These are phyloP conservation scores for Exophiala lecanii-corni DNA, from an alignment of 2,329 filamentous ascomycete genomes.

Conservation along the genomic window DNA sequence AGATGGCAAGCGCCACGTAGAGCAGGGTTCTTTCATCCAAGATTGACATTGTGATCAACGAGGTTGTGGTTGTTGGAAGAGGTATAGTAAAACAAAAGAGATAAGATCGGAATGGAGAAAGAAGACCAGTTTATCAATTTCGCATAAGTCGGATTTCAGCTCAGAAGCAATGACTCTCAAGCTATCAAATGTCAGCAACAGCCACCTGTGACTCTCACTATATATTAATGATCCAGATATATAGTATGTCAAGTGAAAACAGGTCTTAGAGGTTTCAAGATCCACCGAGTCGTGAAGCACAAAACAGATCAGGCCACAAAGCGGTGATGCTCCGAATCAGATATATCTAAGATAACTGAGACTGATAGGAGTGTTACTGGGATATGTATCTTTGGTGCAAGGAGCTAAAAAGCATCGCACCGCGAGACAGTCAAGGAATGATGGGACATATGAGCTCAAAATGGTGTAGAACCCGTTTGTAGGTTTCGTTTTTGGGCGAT, in stretches of 20 bases:
- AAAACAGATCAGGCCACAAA: neutral
- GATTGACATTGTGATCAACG: neutral
- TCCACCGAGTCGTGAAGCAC: too few species aligned
- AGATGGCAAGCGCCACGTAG: slow-evolving; percentile 15
- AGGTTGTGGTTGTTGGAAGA: neutral
- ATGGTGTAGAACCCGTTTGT: neutral
- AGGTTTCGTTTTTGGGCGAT: neutral
- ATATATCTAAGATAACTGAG: neutral
- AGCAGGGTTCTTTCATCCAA: slow-evolving; percentile 16
- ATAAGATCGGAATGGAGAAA: too few species aligned
- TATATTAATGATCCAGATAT: too few species aligned
- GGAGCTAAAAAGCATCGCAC: neutral
- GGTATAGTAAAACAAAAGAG: neutral
- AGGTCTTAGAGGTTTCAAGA: too few species aligned
- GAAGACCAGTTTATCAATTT: too few species aligned
- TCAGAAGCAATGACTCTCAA: too few species aligned
- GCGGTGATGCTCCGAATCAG: neutral
- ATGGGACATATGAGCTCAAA: neutral
- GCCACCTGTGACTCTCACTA: too few species aligned
- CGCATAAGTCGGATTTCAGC: too few species aligned
- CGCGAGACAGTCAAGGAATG: neutral
- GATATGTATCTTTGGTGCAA: neutral
- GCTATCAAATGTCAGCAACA: too few species aligned
- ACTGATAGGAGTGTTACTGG: neutral
- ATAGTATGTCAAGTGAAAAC: too few species aligned